These are phyloP conservation scores for Fusarium tricinctum DNA, from an alignment of 2,329 filamentous ascomycete genomes.

Conservation along the genomic window DNA sequence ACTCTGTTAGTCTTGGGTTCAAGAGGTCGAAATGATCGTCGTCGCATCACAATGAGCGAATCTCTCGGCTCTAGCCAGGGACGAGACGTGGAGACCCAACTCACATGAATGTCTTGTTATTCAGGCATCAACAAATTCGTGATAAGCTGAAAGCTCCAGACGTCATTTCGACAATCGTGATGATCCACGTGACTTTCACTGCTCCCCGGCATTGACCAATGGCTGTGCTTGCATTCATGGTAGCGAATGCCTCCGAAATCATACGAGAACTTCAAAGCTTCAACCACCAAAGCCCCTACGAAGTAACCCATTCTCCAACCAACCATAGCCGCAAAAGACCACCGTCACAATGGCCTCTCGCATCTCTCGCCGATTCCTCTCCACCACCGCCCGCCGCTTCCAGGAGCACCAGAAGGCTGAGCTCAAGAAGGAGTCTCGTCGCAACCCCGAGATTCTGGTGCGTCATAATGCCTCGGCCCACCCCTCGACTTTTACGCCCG, in stretches of 20 bases:
- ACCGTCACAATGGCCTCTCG: constrained; percentile 67
- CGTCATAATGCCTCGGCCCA: constrained; percentile 55
- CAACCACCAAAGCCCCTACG: constrained; percentile 38
- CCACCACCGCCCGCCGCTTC: constrained; percentile 67
- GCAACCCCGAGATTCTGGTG: constrained; percentile 63
- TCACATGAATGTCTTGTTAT: constrained; percentile 10
- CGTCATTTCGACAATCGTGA: constrained; percentile 34
- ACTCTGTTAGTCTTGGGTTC: constrained; percentile 24
- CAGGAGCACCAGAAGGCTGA: constrained; percentile 60
- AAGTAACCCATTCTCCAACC: constrained; percentile 36
- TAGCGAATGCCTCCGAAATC: constrained; percentile 48
- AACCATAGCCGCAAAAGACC: constrained; percentile 33
- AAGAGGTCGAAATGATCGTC: constrained; percentile 28
- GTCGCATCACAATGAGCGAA: constrained; percentile 38
- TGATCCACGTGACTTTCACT: constrained; percentile 39
- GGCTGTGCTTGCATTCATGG: constrained; percentile 36
- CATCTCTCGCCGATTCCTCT: constrained; percentile 69
- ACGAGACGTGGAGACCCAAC: constrained; percentile 6
- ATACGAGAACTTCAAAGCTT: constrained; percentile 53
- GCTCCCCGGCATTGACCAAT: constrained; percentile 50
- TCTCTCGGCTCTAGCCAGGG: constrained; percentile 26
- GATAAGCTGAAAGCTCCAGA: constrained; percentile 17
- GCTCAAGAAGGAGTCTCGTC: constrained; percentile 71
- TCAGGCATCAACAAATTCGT: constrained; percentile 1
- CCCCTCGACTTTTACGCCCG: constrained; percentile 22